Base-by-base conservation (phyloP, 1,139 yeast genomes). In the Magnusiomyces paraingens region DNA sequence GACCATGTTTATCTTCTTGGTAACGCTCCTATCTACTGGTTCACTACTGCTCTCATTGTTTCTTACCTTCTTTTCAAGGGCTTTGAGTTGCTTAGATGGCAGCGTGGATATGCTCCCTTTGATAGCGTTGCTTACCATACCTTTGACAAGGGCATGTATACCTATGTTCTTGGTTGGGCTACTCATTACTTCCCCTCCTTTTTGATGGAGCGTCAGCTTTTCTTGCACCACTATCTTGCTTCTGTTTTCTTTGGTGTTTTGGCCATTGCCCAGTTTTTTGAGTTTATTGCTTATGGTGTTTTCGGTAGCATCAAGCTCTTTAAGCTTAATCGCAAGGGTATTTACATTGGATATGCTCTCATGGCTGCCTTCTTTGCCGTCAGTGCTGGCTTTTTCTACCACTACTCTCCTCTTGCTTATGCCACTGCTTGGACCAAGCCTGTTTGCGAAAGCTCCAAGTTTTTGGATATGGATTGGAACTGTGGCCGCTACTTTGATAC, bases 121-220 rank as follows among this genome's bases (percentile, higher is more conserved):
- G 76, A 78, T 12, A 78, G 80, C 58, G 75, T 81, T 56, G 80
- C 80, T 52, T 82, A 84, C 46, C 80, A 79, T 69, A 81, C 83
- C 68, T 91, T 83, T 75, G 89, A 86, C 65, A 73, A 79, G 55
- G 90, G 87, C 64, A 79, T 81, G 45, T 76, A 86, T 52, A 79
- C 82, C 51, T 90, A 81, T 69, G 67, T 84, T 52, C 68, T 84
- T 15, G 99, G 96, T 40, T 93, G 96, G 94, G 78, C 78, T 40
- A 63, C 88, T 57, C 98, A 93, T 70, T 87, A 83, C 67, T 73
- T 79, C 62, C 99, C 99, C 58, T 91, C 93, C 55, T 91, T 81
- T 75, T 75, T 93, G 58, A 91, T 91, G 98, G 93, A 86, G 32
- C 84, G 98, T 71, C 98, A 90, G 73, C 74, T 93, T 70, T 91